These are phyloP conservation scores for Eutrema salsugineum DNA, from an alignment of 441 rosid species.

Conservation along the genomic window DNA sequence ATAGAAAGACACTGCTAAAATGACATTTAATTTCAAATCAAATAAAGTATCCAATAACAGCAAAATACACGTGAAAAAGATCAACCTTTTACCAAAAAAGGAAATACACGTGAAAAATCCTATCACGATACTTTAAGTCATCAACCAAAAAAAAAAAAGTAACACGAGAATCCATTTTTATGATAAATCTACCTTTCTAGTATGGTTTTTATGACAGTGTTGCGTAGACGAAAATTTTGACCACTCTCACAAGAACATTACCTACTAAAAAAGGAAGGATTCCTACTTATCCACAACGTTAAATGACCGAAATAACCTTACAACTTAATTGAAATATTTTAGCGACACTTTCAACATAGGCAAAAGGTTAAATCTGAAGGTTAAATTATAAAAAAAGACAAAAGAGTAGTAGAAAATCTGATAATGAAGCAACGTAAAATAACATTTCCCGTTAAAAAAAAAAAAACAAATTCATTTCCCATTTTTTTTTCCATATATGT, in stretches of 20 bases:
- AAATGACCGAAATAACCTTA: slow-evolving; percentile 10
- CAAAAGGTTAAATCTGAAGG: neutral
- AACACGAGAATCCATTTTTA: neutral
- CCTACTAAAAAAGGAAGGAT: slow-evolving; percentile 6
- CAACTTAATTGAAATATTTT: neutral
- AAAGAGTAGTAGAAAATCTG: neutral
- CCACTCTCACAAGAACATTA: neutral
- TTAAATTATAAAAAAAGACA: neutral
- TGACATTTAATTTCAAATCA: neutral
- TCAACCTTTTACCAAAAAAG: neutral
- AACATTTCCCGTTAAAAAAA: neutral
- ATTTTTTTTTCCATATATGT: neutral
- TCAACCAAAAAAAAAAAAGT: neutral
- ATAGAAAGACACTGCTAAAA: neutral
- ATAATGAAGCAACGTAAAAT: neutral
- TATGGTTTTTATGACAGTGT: neutral
- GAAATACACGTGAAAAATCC: slow-evolving; percentile 7
- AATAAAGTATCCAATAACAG: neutral
- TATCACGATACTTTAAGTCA: neutral
- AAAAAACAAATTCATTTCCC: neutral
- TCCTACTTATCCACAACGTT: slow-evolving; percentile 11
- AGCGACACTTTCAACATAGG: neutral
- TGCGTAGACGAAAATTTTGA: neutral
- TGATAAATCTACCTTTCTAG: neutral
- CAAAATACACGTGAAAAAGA: neutral